Base-by-base conservation (phyloP, 139 green algal species). In the Chlorella ohadii region DNA sequence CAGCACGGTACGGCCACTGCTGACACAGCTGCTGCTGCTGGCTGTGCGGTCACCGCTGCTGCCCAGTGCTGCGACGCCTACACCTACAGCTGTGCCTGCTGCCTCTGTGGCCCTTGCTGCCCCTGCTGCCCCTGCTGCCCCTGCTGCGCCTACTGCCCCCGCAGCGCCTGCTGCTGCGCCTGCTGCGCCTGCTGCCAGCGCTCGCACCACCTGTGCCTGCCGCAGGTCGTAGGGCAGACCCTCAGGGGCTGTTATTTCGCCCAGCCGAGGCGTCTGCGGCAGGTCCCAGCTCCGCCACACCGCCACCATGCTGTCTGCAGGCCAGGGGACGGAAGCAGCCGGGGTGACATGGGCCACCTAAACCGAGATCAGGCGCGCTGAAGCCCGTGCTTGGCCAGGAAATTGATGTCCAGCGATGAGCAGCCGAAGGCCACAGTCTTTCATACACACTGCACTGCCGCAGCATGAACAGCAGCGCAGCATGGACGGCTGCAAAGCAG, bases 161-260 rank as follows among this genome's bases (percentile, higher is more conserved):
- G 36, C 56, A 68, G 73, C 73, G 44, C 47, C 34, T 27, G 28
- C 19, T 27, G 28, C 19, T 64, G 72, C 36, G 74, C 41, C 41
- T 38, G 39, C 25, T 27, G 39, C 44, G 17, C 44, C 44, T 20
- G 28, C 64, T 6, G 64, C 64, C 64, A 41, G 7, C 9, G 73
- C 59, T 2, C 76, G 56, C 20, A 15, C 57, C 27, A 39, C 57
- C 59, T 82, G 76, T 31, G 76, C 76, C 11, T 41, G 36, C 13
- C 76, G 76, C 36, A 82, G 36, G 59, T 56, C 47, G 59, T 82
- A 82, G 2, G 59, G 59, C 56, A 82, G 76, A 27, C 25, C 3
- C 3, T 38, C 0, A 3, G 76, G 76, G 25, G 59, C 36, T 9
- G 25, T 16, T 12, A 82, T 57, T 38, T 82, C 76, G 11, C 76